Conservation (phyloP, 176 grass and related monocot species). For the Alloteropsis semialata region DNA sequence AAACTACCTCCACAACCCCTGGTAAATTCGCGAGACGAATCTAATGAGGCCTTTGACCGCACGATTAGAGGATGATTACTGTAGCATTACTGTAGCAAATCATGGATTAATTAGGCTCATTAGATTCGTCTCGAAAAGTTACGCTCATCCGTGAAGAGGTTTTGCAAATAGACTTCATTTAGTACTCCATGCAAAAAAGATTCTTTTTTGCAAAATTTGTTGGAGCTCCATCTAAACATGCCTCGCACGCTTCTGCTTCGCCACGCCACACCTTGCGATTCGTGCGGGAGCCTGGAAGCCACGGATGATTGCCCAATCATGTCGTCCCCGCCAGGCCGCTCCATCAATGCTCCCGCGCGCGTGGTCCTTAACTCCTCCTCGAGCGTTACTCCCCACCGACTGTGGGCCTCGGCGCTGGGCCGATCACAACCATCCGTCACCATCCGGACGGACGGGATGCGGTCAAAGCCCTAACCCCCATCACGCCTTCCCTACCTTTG, state of each 20-base stretch:
- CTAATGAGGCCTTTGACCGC: too few species aligned
- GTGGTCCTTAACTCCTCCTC: conserved; percentile 28
- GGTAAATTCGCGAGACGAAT: too few species aligned
- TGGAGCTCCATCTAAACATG: too few species aligned
- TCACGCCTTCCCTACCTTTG: conserved; percentile 23
- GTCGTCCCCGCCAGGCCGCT: background rate
- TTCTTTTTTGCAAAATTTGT: too few species aligned
- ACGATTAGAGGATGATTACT: too few species aligned
- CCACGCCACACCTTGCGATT: background rate
- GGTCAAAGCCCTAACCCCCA: conserved; percentile 15
- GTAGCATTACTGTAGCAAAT: too few species aligned
- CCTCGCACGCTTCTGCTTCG: background rate
- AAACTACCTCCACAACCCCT: too few species aligned
- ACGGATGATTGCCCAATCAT: conserved; percentile 46
- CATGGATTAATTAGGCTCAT: too few species aligned
- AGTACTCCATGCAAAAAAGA: too few species aligned
- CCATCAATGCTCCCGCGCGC: conserved; percentile 39
- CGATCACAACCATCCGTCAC: background rate
- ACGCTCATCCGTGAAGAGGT: too few species aligned
- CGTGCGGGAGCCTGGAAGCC: background rate
- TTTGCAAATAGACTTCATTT: too few species aligned
- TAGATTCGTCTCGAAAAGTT: too few species aligned
- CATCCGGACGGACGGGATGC: background rate
- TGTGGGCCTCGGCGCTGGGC: conserved; percentile 13
- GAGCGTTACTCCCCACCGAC: conserved; percentile 41